phyloP scores from a whole-genome alignment of 2,329 filamentous ascomycete species.

The Fusarium pininemorale region DNA sequence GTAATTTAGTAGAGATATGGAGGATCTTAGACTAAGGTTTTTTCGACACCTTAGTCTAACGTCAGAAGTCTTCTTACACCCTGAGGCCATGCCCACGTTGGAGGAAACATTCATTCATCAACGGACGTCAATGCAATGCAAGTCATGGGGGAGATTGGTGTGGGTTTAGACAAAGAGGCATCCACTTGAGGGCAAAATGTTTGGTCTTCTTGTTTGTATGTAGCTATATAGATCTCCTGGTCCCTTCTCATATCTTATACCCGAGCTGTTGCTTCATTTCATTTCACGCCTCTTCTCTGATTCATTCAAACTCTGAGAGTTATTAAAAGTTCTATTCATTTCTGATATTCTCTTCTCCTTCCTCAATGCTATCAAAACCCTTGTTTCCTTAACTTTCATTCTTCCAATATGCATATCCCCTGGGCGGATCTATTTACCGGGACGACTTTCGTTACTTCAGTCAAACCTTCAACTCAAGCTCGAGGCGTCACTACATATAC shows the following conservation, averaged over 20 bases:
- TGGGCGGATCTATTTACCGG: slow-evolving; percentile 37
- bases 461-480: slow-evolving; percentile 19
- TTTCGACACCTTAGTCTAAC: no score
- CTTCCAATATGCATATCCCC: slow-evolving; percentile 37
- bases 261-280: slow-evolving; percentile 7
- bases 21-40: no score
- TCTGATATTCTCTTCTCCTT: neutral
- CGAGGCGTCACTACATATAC: slow-evolving; percentile 44
- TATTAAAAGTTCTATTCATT: slow-evolving; percentile 14
- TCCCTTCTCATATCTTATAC: slow-evolving; percentile 2
- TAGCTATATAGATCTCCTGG: slow-evolving; percentile 30
- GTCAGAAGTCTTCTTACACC: no score
- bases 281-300: slow-evolving; percentile 19
- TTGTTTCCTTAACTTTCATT: slow-evolving; percentile 6
- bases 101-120: slow-evolving; percentile 19
- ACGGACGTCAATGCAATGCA: slow-evolving; percentile 32
- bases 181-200: slow-evolving; percentile 21
- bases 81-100: slow-evolving; percentile 15
- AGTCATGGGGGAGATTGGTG: slow-evolving; percentile 23
- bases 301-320: slow-evolving; percentile 11
- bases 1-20: no score
- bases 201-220: slow-evolving; percentile 16
- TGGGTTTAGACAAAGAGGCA: slow-evolving; percentile 34
- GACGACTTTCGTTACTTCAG: slow-evolving; percentile 28
- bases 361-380: neutral